Evolutionary conservation across 768 basidiomycete species (phyloP), one percentile per base, ranked within the genome.

Genomic region (Clitopilus hobsonii): DNA sequence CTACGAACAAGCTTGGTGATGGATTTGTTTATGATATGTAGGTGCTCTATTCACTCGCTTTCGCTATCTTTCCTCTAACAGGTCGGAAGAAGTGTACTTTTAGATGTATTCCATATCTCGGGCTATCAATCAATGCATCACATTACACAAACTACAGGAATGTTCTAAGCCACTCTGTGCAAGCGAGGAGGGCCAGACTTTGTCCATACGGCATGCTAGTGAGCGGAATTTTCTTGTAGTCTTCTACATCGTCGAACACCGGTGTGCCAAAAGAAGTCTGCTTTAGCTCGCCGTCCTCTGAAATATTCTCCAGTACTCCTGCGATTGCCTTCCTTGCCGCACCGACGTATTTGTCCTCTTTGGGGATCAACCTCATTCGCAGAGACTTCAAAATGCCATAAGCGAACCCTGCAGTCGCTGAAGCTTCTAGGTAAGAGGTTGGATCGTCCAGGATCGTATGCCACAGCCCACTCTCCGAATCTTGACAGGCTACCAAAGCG

Each of bases 181-280:
- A 64, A 14, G 79, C 79, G 28, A 78, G 63, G 55, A 80, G 65
- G 18, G 78, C 79, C 56, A 82, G 65, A 55, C 77, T 78, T 60
- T 81, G 80, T 13, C 82, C 80, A 59, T 82, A 82, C 11, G 80
- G 80, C 80, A 82, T 82, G 51, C 76, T 75, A 22, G 81, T 83
- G 61, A 80, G 67, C n/a, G 75, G 72, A 41, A 82, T 73, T 45
- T 72, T 67, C 60, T 74, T 77, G 63, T 81, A 82, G 53, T 71
- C 75, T 49, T 81, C 75, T 25, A 75, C 59, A 54, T 76, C 64
- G 48, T 72, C 63, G 49, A 81, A 81, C 36, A 82, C 79, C 3
- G 76, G 80, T 5, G 80, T 82, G 24, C 81, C 81, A 58, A 81
- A 82, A 5, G 78, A 80, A 49, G 76, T 74, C 50, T 75, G 68